Percentiles rank a stretch among this genome's conserved stretches.
Evolutionary conservation across 495 filamentous ascomycete species (phyloP).

Genomic region (Aspergillus nanangensis): DNA sequence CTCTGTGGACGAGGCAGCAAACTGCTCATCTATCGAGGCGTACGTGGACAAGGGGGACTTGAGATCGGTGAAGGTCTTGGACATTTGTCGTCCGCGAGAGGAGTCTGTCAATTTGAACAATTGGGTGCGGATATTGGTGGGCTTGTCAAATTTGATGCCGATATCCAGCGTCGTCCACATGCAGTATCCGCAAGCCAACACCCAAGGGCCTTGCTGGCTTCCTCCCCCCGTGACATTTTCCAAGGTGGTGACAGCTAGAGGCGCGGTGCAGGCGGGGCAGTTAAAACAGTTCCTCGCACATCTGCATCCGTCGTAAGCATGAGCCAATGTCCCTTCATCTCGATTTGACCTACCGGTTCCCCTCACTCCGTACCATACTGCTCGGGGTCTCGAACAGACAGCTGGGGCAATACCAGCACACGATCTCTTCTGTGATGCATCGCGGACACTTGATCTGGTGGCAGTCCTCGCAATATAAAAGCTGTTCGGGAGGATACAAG

Average conservation of each 20-base stretch:
- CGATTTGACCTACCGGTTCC: slow-evolving; percentile 66
- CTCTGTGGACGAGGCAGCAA: slow-evolving; percentile 12
- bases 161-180: slow-evolving; percentile 87
- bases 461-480: slow-evolving; percentile 95
- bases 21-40: slow-evolving; percentile 31
- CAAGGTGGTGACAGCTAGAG: slow-evolving; percentile 65
- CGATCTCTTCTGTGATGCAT: slow-evolving; percentile 87
- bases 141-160: slow-evolving; percentile 83
- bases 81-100: slow-evolving; percentile 27
- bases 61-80: slow-evolving; percentile 31
- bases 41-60: slow-evolving; percentile 37
- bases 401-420: slow-evolving; percentile 92
- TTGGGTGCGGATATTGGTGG: slow-evolving; percentile 78
- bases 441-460: slow-evolving; percentile 90
- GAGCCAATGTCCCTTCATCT: neutral
- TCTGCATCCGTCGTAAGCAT: slow-evolving; percentile 41
- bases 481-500: slow-evolving; percentile 87
- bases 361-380: slow-evolving; percentile 83
- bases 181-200: slow-evolving; percentile 83
- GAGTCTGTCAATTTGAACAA: slow-evolving; percentile 48
- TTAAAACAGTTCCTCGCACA: slow-evolving; percentile 94
- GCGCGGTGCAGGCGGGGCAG: slow-evolving; percentile 84
- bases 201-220: slow-evolving; percentile 60
- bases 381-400: slow-evolving; percentile 94
- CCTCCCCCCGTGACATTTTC: slow-evolving; percentile 42